Base-by-base conservation (phyloP, 805 yeast genomes). In the Pichia cabralensis region DNA sequence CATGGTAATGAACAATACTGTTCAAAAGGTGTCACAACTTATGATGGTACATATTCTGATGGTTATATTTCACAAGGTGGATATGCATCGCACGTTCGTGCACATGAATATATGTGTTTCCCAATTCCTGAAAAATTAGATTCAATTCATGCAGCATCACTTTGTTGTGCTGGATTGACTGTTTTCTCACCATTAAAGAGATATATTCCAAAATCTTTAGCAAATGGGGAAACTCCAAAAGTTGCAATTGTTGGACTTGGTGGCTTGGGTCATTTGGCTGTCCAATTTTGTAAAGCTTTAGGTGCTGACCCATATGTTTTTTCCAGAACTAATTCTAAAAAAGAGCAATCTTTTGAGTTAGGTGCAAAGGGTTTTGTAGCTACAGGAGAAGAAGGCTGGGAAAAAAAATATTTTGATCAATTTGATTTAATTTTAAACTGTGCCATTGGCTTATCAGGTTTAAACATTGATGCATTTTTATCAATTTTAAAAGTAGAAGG, bases 141-240 rank as follows among this genome's bases (percentile, higher is more conserved):
- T 33, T 54, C 67, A 6, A 48, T 50, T 13, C 60, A 50, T 30
- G 72, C 67, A 25, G 72, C 70, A 7, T 71, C 74, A 6, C 50
- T 68, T 55, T 58, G 69, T 55, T 67, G 74, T 51, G 74, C 69
- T 22, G 74, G 74, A 33, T 53, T 67, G 39, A 69, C 74, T 5
- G 69, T 63, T 10, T 69, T 55, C 50, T 66, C 73, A 9, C 74
- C 74, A 21, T 49, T 69, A 37, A 59, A 56, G 22, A 61, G 71
- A 55, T 59, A 60, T 40, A 50, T 51, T 32, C 56, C 57, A 35
- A 45, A 43, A 30, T 34, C 30, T 24, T 40, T 49, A 14, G 49
- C 55, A 27, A 35, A 45, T 14, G 63, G 62, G 17, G 52, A 51
- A 40, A 44, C 35, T 26, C 59, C 61, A 36, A 58, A 55, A 35